Base-by-base conservation (phyloP, 495 filamentous ascomycete species). In the Thozetella sp. region DNA sequence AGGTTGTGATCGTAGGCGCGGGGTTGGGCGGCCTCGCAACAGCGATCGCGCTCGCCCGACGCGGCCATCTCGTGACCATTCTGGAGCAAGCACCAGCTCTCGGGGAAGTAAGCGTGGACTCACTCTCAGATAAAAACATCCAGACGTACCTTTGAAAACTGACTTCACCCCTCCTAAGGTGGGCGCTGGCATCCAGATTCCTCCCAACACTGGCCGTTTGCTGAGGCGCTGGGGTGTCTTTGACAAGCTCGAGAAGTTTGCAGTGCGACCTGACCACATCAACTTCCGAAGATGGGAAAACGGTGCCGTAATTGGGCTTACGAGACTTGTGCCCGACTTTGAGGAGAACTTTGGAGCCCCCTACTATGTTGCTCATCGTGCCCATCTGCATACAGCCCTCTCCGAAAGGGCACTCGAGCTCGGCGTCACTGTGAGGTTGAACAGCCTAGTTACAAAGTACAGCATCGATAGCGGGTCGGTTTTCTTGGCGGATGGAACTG, bases 11-110 rank as follows among this genome's bases (percentile, higher is more conserved):
- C 34, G 76, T 87, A 10, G 86, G 86, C 2, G 81, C 78, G n/a
- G 86, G 86, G 12, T 76, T 88, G 22, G 85, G 80, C 22, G 86
- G 86, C 11, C 69, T 88, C 2, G 80, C 80, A 1, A 76, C 80
- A 13, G 80, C 83, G 12, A 81, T 89, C 27, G 67, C 64, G 20
- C 65, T 62, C 2, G 58, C 59, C 37, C 34, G 66, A 0, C 62
- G 62, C 10, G 71, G 71, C 9, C 68, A 73, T 27, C 22, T 56
- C 20, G 71, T 73, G 1, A 63, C 56, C 3, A 59, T 71, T 3
- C 66, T 65, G 11, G 71, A 73, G 25, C n/a, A 63, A 6, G 66
- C 66, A 2, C 57, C 54, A 3, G 64, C 62, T 2, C 57, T 73
- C 22, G 64, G 65, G 3, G 70, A 73, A 63, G 70, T 71, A 67